Conservation (phyloP, 495 filamentous ascomycete species). For the Neurospora terricola region DNA sequence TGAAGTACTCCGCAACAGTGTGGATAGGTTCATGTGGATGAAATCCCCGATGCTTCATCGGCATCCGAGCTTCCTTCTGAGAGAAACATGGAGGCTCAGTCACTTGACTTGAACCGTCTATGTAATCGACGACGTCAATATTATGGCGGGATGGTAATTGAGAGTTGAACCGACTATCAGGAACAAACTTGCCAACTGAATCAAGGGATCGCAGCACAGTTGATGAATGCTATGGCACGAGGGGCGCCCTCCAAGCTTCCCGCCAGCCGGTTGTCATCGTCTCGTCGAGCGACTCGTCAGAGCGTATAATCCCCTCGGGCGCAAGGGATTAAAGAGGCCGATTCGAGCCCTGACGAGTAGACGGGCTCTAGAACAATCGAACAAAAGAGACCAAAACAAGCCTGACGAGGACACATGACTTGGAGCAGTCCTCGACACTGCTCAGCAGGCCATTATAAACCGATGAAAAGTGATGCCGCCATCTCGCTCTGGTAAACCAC, state of each 20-base stretch:
- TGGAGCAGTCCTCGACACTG: too few species aligned
- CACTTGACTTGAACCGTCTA: background rate
- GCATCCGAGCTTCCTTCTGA: background rate
- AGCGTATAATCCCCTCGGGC: too few species aligned
- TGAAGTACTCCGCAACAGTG: background rate
- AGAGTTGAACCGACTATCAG: background rate
- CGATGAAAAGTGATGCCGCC: background rate
- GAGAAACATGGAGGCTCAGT: background rate
- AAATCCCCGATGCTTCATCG: background rate
- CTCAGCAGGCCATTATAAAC: background rate
- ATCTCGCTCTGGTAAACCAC: background rate
- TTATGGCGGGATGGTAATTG: background rate
- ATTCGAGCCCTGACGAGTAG: background rate
- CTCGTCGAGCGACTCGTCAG: too few species aligned
- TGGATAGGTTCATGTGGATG: background rate
- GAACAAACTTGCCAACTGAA: background rate
- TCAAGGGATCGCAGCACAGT: background rate
- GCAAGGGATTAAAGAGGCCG: too few species aligned
- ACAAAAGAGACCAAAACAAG: background rate
- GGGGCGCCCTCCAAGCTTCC: background rate
- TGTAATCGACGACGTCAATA: background rate
- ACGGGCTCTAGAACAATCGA: background rate
- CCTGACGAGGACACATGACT: background rate
- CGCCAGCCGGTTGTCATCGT: background rate
- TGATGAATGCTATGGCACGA: background rate